Base-by-base conservation (phyloP, 495 filamentous ascomycete genomes). In the Podospora comata region DNA sequence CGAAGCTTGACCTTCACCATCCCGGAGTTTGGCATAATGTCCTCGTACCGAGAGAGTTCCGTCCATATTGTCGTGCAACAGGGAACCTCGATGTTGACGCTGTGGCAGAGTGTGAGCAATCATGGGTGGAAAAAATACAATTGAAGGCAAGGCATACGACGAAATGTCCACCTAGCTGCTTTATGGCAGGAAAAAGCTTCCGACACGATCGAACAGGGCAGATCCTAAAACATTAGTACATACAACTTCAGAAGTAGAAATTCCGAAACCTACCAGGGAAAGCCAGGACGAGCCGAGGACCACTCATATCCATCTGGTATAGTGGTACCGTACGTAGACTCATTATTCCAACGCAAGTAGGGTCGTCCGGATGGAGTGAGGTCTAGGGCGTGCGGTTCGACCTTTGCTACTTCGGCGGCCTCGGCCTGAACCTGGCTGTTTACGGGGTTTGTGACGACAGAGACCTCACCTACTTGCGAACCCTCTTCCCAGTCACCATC, bases 51-150 rank as follows among this genome's bases (percentile, higher is more conserved):
- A 73, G 6, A 81, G 60, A 0, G 78, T 82, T 0, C 79, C 79
- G n/a, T 80, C 77, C 53, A 68, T 53, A 34, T 80, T 78, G 56
- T 81, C 79, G 53, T 80, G 77, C 3, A 79, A 63, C 16, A 71
- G 7, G 5, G 23, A 19, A 2, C 66, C 66, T n/a, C 66, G 69
- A 59, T 81, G 79, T 3, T 20, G 13, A 3, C n/a, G 18, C 75
- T 74, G 30, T 53, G 20, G 15, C n/a, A n/a, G 5, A 39, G 55
- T 55, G 66, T 60, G 39, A 55, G 48, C 28, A 7, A 26, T 9
- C 44, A 7, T 30, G 28, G 4, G 19, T 54, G 18, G 0, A 19
- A 4, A 53, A 3, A 34, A 60, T 48, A 16, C 7, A n/a, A 5
- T 11, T 1, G 44, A 19, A 11, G 9, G n/a, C n/a, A 23, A 0